Conservation (phyloP, 2,329 filamentous ascomycete genomes). For the Penicillium sp. region DNA sequence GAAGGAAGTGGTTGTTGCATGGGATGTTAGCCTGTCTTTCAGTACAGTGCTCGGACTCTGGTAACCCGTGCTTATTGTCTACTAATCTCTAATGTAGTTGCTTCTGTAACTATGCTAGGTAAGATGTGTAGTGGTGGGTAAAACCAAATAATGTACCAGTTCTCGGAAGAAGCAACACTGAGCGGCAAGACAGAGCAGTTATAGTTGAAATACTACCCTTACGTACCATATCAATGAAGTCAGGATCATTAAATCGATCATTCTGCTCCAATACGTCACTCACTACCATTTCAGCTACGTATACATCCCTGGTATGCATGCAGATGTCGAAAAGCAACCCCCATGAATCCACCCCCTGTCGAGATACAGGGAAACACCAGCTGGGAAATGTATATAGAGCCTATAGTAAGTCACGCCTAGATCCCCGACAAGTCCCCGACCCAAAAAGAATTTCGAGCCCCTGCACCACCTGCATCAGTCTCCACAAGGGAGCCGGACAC, state of each 20-base stretch:
- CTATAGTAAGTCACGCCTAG: background rate
- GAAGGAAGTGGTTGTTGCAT: background rate
- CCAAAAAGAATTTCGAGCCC: background rate
- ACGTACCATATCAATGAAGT: too few species aligned
- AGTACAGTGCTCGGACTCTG: too few species aligned
- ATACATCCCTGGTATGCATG: too few species aligned
- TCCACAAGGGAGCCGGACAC: background rate
- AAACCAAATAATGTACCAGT: background rate
- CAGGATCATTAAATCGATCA: too few species aligned
- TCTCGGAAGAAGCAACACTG: background rate
- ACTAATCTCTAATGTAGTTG: background rate
- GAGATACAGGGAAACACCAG: too few species aligned
- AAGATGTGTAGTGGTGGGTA: background rate
- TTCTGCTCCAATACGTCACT: too few species aligned
- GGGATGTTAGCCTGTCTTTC: too few species aligned
- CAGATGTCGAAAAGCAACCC: too few species aligned
- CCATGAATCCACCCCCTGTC: too few species aligned
- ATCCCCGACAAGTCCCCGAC: background rate
- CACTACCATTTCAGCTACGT: too few species aligned
- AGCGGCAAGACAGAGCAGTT: background rate
- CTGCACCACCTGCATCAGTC: background rate
- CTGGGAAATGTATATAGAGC: background rate
- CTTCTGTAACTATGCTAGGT: too few species aligned
- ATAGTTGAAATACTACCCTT: too few species aligned
- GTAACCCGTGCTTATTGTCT: background rate